Evolutionary conservation across 1,284 basidiomycete genomes (phyloP), one percentile per base, ranked within the genome.

Genomic region (Moesziomyces aphidis): DNA sequence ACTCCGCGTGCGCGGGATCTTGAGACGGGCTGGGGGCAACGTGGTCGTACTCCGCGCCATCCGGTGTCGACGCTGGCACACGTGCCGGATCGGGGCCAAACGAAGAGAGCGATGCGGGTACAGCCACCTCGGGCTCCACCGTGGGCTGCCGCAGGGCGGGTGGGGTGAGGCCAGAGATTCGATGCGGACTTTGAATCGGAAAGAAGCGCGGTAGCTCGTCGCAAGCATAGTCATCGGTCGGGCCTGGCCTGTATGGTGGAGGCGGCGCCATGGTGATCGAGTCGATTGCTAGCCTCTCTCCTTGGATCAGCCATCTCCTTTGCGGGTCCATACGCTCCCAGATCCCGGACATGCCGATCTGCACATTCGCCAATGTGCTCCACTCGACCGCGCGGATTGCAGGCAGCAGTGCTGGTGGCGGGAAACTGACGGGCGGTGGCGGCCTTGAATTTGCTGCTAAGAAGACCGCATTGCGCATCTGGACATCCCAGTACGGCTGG

Each of bases 211-310:
- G 63, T 6, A 50, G 56, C 17, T n/a, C 9, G 10, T 68, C 71
- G 26, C 66, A 48, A 1, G 63, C 49, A 24, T 62, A 63, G 3
- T 58, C 47, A 17, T 64, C 63, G 39, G 67, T 65, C 1, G 73
- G 71, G 67, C 72, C 77, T 5, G 56, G 58, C 15, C 75, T 59
- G 43, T 74, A 75, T 3, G 74, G 77, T 10, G 77, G 77, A 7
- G 74, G 56, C 17, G 77, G 77, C 7, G 43, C 46, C 77, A 78
- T 78, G 23, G 34, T 53, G 47, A 78, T 39, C 47, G 61, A 68
- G 22, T 69, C 70, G 22, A 78, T 55, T 2, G 31, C 52, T 31
- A 73, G 15, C 21, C 44, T 48, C 34, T 69, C 55, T 23, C 76
- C 76, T 34, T 69, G 55, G 22, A 73, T 54, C 5, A 73, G 53